These are phyloP conservation scores for Stagonosporopsis chrysanthemi DNA, from an alignment of 2,329 filamentous ascomycete genomes.

Conservation along the genomic window DNA sequence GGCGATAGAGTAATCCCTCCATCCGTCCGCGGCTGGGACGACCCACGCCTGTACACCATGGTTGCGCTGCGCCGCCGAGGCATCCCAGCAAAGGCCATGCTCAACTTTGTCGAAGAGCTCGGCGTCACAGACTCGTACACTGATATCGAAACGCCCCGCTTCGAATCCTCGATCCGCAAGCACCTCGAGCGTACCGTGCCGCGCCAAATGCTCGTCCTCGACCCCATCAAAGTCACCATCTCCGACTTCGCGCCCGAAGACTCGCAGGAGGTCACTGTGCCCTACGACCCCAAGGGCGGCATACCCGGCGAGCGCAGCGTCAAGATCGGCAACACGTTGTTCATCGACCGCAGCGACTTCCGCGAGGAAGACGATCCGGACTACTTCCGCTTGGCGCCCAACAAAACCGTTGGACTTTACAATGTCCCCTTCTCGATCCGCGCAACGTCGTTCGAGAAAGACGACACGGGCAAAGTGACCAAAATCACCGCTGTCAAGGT, in stretches of 20 bases:
- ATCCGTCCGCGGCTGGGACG: constrained; percentile 85
- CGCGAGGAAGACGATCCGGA: constrained; percentile 74
- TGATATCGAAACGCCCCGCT: constrained; percentile 80
- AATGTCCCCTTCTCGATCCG: constrained; percentile 74
- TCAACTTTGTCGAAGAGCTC: constrained; percentile 89
- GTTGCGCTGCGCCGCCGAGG: constrained; percentile 84
- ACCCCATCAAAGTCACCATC: constrained; percentile 83
- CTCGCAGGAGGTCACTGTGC: constrained; percentile 72
- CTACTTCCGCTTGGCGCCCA: constrained; percentile 80
- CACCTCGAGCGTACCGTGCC: constrained; percentile 90
- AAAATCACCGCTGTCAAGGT: constrained; percentile 72
- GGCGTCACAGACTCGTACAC: constrained; percentile 85
- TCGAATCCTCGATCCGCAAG: constrained; percentile 83
- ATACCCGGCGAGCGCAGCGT: constrained; percentile 68
- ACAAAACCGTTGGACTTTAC: constrained; percentile 76
- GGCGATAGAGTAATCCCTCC: constrained; percentile 52
- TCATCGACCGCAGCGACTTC: constrained; percentile 84
- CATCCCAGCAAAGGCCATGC: constrained; percentile 84
- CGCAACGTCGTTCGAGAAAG: constrained; percentile 72
- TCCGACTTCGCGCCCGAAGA: constrained; percentile 75
- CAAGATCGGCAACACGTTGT: constrained; percentile 78
- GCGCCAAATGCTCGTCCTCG: constrained; percentile 86
- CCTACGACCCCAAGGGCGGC: constrained; percentile 77
- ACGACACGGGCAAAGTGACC: constrained; percentile 69
- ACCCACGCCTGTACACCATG: constrained; percentile 87